phyloP scores from a whole-genome alignment of 345 rosid species.

The Odontarrhena argentea region DNA sequence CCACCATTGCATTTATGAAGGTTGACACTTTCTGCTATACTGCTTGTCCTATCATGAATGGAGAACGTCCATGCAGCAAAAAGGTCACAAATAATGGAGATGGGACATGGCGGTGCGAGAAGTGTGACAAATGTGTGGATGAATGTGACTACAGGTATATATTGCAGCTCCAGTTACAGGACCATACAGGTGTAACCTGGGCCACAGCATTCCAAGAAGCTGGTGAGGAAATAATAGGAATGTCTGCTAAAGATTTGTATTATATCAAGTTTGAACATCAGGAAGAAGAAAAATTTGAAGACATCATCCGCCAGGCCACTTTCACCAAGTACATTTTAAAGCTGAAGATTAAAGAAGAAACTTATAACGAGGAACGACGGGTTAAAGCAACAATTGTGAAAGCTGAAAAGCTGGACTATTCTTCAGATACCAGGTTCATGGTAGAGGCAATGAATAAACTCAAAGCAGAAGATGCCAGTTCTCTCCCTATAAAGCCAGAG shows the following conservation, averaged over 20 bases:
- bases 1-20: conserved; percentile 65
- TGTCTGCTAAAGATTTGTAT: conserved; percentile 80
- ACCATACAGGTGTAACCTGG: conserved; percentile 86
- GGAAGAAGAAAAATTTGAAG: conserved; percentile 71
- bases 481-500: conserved; percentile 43
- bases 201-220: conserved; percentile 88
- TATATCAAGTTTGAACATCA: conserved; percentile 59
- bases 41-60: conserved; percentile 84
- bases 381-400: conserved; percentile 79
- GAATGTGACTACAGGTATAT: conserved; percentile 87
- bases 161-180: conserved; percentile 88
- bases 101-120: conserved; percentile 90
- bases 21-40: conserved; percentile 85
- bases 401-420: conserved; percentile 66
- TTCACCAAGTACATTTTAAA: conserved; percentile 71
- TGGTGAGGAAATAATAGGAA: conserved; percentile 84
- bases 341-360: conserved; percentile 93
- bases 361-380: conserved; percentile 81
- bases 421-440: conserved; percentile 63
- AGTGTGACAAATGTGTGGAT: conserved; percentile 67
- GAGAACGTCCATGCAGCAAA: conserved; percentile 82
- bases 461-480: conserved; percentile 45
- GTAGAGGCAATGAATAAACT: conserved; percentile 61
- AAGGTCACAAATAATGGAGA: conserved; percentile 91
- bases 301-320: conserved; percentile 61